Percentiles rank a stretch among this genome's conserved stretches.
Conservation (phyloP, 805 yeast genomes). For the Lachancea quebecensis region DNA sequence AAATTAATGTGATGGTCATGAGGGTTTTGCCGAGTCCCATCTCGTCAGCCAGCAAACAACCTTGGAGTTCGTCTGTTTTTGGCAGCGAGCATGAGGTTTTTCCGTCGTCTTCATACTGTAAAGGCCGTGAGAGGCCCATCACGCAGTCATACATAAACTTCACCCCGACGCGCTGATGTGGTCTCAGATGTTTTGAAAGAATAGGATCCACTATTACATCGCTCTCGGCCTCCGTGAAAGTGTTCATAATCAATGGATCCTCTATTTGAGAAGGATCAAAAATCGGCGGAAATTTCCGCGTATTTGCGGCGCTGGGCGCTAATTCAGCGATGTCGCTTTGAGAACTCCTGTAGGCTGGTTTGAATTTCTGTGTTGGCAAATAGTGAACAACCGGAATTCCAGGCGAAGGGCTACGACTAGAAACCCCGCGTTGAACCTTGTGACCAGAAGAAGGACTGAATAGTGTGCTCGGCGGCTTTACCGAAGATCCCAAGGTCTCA, state of each 20-base stretch:
- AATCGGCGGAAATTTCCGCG: constrained; percentile 30
- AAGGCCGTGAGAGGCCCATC: constrained; percentile 52
- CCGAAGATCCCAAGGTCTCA: not conserved
- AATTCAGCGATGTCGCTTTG: not conserved
- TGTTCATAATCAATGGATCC: constrained; percentile 40
- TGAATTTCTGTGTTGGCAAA: not conserved
- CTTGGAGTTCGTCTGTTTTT: constrained; percentile 33
- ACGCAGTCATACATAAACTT: constrained; percentile 75
- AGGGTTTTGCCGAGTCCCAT: constrained; percentile 95
- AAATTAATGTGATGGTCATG: constrained; percentile 73
- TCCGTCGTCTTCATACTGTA: constrained; percentile 30
- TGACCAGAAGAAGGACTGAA: not conserved
- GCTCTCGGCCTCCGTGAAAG: constrained; percentile 22
- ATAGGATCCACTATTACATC: constrained; percentile 59
- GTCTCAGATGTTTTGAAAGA: constrained; percentile 49
- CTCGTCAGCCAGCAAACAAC: constrained; percentile 89
- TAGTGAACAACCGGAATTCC: not conserved
- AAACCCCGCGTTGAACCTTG: not conserved
- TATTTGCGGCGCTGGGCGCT: constrained; percentile 1
- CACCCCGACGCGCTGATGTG: constrained; percentile 85
- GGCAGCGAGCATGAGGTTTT: not conserved
- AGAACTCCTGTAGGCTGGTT: not conserved
- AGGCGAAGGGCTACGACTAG: not conserved
- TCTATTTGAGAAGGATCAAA: constrained; percentile 33
- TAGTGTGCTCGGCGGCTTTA: not conserved